Base-by-base conservation (phyloP, 2,329 filamentous ascomycete species). In the Neoascochyta sp. region DNA sequence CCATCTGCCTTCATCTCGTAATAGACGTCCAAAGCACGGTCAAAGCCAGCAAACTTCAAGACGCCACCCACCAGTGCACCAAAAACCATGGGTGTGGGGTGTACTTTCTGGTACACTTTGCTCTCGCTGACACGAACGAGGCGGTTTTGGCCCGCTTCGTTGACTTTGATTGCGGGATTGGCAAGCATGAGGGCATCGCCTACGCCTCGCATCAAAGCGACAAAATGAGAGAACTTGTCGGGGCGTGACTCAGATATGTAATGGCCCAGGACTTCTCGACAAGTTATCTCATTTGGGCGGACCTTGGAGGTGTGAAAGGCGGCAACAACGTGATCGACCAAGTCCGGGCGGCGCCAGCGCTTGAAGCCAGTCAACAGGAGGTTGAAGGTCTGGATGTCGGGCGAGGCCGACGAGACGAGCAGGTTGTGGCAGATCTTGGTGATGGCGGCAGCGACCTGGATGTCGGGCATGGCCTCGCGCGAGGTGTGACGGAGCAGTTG, bases 371-470 rank as follows among this genome's bases (percentile, higher is more conserved):
- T 57, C 3, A 90, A 72, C 15, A 92, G 69, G 9, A 73, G 71
- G 51, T 88, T 88, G 64, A 80, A 86, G 3, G 80, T 86, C 42
- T 78, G 70, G 19, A 84, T 72, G 39, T 76, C 76, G 0, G 84
- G 82, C 0, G 78, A 74, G 11, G 75, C 67, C 2, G 71, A 57
- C 3, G 76, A 78, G 3, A 77, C 65, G 10, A 86, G 69, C 3
- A 92, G 64, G 50, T 86, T 86, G 60, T 81, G 80, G 36, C 68
- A 73, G 11, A 77, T 60, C 32, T 52, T 60, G 15, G 48, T 45
- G 4, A 54, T 28, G 7, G 45, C 36, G n/a, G 45, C n/a, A 11
- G 44, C 40, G n/a, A 36, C 38, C 13, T 45, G 26, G 4, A 12
- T 22, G 9, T 42, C 40, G 10, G 39, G 20, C 20, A 33, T 38